Conservation (phyloP, 352 stramenopile genomes). For the Phytophthora hibernalis region DNA sequence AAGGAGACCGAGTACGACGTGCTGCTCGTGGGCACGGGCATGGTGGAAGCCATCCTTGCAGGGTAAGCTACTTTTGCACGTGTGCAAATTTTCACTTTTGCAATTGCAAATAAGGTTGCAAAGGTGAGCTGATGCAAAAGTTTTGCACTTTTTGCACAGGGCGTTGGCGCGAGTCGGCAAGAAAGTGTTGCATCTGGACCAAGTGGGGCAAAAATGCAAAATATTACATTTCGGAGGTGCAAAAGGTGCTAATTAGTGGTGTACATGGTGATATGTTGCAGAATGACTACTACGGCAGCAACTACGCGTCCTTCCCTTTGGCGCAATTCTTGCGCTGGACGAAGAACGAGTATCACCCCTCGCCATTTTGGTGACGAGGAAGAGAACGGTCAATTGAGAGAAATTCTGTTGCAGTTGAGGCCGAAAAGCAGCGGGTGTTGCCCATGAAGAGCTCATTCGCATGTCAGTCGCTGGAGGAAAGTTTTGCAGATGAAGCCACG, state of each 20-base stretch:
- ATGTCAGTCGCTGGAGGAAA: constrained; percentile 53
- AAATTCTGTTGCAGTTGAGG: constrained; percentile 6
- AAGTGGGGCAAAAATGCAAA: constrained; percentile 51
- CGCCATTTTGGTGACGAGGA: constrained; percentile 48
- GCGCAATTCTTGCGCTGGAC: constrained; percentile 66
- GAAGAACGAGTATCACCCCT: constrained; percentile 51
- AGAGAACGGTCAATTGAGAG: constrained; percentile 12
- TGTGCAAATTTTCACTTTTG: background rate
- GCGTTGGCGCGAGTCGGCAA: constrained; percentile 71
- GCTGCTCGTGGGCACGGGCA: constrained; percentile 81
- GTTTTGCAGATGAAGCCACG: constrained; percentile 46
- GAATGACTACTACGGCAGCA: constrained; percentile 88
- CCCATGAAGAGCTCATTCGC: constrained; percentile 55
- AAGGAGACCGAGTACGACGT: constrained; percentile 76
- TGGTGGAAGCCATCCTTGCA: constrained; percentile 81
- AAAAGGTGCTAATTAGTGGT: no score
- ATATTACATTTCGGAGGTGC: no score
- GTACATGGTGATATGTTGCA: constrained; percentile 21
- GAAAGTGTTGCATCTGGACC: constrained; percentile 82
- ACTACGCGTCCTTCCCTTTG: constrained; percentile 78
- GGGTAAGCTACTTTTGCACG: constrained; percentile 40
- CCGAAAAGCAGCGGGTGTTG: constrained; percentile 28
- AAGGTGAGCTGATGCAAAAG: background rate
- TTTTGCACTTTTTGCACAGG: constrained; percentile 31
- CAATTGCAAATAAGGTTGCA: background rate